phyloP scores from a whole-genome alignment of 139 green algal species.

The Chlamydomonas asymmetrica region DNA sequence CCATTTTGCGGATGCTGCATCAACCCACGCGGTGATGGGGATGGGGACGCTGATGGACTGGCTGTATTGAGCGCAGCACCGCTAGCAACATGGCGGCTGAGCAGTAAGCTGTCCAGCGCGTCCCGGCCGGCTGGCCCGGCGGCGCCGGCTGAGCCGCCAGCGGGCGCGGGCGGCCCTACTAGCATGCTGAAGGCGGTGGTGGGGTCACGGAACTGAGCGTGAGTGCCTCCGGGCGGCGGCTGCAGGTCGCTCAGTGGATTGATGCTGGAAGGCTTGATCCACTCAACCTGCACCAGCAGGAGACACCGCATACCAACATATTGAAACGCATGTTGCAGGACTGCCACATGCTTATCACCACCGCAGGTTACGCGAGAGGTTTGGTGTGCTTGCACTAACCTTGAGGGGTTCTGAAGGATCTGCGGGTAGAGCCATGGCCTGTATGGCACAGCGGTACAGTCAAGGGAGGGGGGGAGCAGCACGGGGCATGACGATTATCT shows the following conservation, averaged over 20 bases:
- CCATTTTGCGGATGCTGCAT: no score
- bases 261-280: slow-evolving; percentile 20
- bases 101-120: not conserved
- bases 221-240: slow-evolving; percentile 22
- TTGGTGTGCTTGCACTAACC: no score
- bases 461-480: not conserved
- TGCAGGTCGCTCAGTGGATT: slow-evolving; percentile 30
- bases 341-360: no score
- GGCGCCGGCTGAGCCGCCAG: not conserved
- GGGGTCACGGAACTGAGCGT: slow-evolving; percentile 51
- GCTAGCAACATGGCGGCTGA: not conserved
- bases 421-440: slow-evolving; percentile 35
- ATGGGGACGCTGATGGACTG: no score
- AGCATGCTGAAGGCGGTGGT: slow-evolving; percentile 30
- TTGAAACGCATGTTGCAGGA: no score
- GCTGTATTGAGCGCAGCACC: no score
- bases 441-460: not conserved
- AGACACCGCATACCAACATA: no score
- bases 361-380: no score
- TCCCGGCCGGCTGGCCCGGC: not conserved
- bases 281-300: no score
- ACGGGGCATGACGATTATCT: not conserved
- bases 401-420: slow-evolving; percentile 43
- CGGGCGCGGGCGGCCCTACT: not conserved
- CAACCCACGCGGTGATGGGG: no score